Conservation (phyloP, 495 filamentous ascomycete species). For the Monascus purpureus region DNA sequence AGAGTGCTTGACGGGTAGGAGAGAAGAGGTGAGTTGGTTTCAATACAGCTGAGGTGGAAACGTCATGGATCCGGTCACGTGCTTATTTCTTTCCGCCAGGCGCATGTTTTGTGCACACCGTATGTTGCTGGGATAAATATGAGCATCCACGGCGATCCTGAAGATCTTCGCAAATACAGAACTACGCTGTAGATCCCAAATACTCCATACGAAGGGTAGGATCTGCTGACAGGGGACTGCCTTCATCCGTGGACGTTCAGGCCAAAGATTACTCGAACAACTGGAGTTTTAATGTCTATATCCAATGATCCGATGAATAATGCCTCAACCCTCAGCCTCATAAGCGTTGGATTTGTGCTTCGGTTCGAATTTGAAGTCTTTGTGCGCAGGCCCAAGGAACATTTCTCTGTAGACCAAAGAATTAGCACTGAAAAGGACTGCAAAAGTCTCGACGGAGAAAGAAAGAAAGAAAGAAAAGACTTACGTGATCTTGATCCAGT, state of each 20-base stretch:
- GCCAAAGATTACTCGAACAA: no score
- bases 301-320: neutral
- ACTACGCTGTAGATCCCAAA: no score
- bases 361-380: conserved; percentile 87
- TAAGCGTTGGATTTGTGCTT: conserved; percentile 94
- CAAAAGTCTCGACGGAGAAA: neutral
- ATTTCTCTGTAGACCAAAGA: conserved; percentile 54
- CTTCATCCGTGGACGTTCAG: no score
- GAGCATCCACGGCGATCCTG: no score
- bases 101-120: no score
- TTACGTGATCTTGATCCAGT: conserved; percentile 98
- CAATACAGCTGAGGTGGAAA: conserved; percentile 14
- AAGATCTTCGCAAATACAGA: no score
- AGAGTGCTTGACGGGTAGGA: neutral
- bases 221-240: no score
- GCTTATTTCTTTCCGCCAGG: conserved; percentile 5
- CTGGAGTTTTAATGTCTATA: neutral
- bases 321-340: conserved; percentile 43
- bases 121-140: no score
- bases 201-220: no score
- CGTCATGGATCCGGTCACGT: conserved; percentile 24
- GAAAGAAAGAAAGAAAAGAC: conserved; percentile 11
- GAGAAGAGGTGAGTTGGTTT: conserved; percentile 17
- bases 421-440: no score
- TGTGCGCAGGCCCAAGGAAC: conserved; percentile 85